Evolutionary conservation across 208 protist genomes (phyloP), one percentile per base, ranked within the genome.

Genomic region (Wallacemonas collosoma): DNA sequence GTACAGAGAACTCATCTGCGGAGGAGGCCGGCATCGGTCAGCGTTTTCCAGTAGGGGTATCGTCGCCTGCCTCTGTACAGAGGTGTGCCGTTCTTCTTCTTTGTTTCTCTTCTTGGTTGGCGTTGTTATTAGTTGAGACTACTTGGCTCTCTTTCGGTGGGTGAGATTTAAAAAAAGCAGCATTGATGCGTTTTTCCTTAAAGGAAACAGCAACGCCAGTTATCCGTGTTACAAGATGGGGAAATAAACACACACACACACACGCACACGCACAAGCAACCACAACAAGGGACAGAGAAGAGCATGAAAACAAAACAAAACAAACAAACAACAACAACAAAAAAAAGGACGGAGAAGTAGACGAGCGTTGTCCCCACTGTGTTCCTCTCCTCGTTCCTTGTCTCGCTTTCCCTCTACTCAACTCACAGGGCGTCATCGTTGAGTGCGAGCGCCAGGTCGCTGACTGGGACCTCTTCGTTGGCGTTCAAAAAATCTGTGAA

Each of bases 401-500:
- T 12, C 45, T 50, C 12, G 45, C 45, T 50, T 6, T 50, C 45
- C 1, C 45, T 1, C 12, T 50, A 14, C 45, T 50, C 6, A 50
- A 6, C 45, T 50, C 45, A 50, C 45, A 12, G 0, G 14, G 53
- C 35, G 61, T 62, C 53, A 26, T 69, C 40, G 17, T 3, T 50
- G 3, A 77, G 44, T 62, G 41, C 56, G 41, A 73, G 54, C 44
- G 26, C 43, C 11, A 72, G 51, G 73, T 54, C 38, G n/a, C 26
- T 72, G 8, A 43, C 47, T 48, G 26, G 48, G 43, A 51, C 57
- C 9, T 60, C 65, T 11, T 91, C 87, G 53, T 85, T 72, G 1
- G 75, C 71, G 9, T 63, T 68, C n/a, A 87, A n/a, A 62, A 86
- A 86, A 2, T 82, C 83, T 8, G 51, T 55, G 73, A 85, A 82